Conservation (phyloP, 345 rosid genomes). For the Camelina sativa region DNA sequence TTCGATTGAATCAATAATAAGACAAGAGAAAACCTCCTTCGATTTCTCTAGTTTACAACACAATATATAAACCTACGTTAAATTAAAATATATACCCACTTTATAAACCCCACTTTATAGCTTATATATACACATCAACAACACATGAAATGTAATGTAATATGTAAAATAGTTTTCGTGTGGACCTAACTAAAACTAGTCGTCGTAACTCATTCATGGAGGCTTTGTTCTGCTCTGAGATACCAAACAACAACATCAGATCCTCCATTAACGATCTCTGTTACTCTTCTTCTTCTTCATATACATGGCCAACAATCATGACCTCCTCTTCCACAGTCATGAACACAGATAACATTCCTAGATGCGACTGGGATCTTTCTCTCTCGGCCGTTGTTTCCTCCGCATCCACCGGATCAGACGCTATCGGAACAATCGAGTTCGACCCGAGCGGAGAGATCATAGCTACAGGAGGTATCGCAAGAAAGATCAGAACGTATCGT, state of each 20-base stretch:
- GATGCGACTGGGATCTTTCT: conserved; percentile 73
- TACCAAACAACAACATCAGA: conserved; percentile 44
- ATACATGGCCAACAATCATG: conserved; percentile 69
- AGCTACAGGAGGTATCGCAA: conserved; percentile 88
- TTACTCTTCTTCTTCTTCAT: conserved; percentile 27
- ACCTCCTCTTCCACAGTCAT: conserved; percentile 37
- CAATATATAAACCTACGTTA: neutral
- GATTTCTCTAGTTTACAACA: too few relatives aligned
- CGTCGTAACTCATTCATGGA: conserved; percentile 43
- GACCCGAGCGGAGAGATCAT: conserved; percentile 60
- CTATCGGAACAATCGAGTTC: conserved; percentile 74
- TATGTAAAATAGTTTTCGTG: conserved; percentile 21
- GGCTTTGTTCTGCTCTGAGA: conserved; percentile 52
- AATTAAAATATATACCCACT: neutral
- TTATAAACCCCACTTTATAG: neutral
- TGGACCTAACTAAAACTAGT: conserved; percentile 40
- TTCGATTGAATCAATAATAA: too few relatives aligned
- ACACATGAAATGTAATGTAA: conserved; percentile 11
- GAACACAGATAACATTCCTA: conserved; percentile 35
- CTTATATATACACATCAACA: conserved; percentile 35
- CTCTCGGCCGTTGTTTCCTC: conserved; percentile 61
- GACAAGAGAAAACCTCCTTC: too few relatives aligned
- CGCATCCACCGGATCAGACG: conserved; percentile 51
- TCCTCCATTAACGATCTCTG: conserved; percentile 27
- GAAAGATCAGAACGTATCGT: conserved; percentile 72